phyloP scores from a whole-genome alignment of 2,329 filamentous ascomycete species.

The Penicillium sp. region DNA sequence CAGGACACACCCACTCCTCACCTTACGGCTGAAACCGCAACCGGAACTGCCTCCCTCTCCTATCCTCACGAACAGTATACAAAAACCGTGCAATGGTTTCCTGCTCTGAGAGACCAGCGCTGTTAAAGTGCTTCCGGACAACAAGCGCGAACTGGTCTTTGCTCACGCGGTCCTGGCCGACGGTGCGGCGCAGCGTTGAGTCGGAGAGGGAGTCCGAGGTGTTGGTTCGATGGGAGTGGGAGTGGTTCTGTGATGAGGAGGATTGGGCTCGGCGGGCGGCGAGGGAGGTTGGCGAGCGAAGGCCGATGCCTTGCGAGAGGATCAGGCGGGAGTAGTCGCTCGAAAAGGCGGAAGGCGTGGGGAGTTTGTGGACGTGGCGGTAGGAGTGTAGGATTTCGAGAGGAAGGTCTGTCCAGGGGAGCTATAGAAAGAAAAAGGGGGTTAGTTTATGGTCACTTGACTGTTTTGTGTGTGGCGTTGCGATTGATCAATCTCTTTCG shows the following conservation, averaged over 20 bases:
- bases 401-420: conserved; percentile 38
- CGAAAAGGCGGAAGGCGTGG: conserved; percentile 38
- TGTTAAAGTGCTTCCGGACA: conserved; percentile 43
- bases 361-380: conserved; percentile 41
- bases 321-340: conserved; percentile 41
- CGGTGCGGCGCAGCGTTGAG: conserved; percentile 22
- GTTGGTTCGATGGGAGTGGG: conserved; percentile 3
- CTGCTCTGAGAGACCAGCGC: conserved; percentile 39
- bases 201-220: conserved; percentile 7
- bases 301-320: conserved; percentile 39
- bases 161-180: conserved; percentile 33
- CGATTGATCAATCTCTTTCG: background rate
- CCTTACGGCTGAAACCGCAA: conserved; percentile 36
- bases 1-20: background rate
- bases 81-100: conserved; percentile 42
- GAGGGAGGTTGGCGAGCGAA: conserved; percentile 39
- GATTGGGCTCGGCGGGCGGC: conserved; percentile 29
- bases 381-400: conserved; percentile 42
- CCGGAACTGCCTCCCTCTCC: conserved; percentile 35
- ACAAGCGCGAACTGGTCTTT: conserved; percentile 37
- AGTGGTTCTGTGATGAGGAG: conserved; percentile 6
- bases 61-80: conserved; percentile 43
- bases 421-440: conserved; percentile 20
- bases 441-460: background rate
- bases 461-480: background rate